These are phyloP conservation scores for Mitragyna speciosa DNA, from an alignment of 257 asterid species.

Conservation along the genomic window DNA sequence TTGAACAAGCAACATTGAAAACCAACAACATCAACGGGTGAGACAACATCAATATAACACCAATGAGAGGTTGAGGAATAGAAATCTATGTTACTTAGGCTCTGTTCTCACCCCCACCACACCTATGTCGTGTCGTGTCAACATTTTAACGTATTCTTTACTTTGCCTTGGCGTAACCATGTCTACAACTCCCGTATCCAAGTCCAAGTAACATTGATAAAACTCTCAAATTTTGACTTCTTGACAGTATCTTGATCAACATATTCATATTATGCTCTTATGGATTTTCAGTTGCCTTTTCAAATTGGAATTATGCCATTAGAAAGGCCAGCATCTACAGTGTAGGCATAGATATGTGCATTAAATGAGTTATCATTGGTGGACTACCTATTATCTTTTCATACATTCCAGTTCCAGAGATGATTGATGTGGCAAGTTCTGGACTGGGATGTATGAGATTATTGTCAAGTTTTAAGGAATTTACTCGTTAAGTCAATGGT, in stretches of 20 bases:
- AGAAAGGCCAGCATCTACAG: not conserved
- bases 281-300: not conserved
- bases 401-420: not conserved
- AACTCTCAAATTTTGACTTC: not conserved
- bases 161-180: too few relatives aligned
- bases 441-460: not conserved
- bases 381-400: not conserved
- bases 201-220: too few relatives aligned
- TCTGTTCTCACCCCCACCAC: too few relatives aligned
- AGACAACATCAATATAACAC: not conserved
- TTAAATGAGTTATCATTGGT: not conserved
- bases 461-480: not conserved
- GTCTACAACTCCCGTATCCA: too few relatives aligned
- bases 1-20: slow-evolving; percentile 20
- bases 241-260: not conserved
- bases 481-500: slow-evolving; percentile 5
- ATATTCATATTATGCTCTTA: not conserved
- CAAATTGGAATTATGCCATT: not conserved
- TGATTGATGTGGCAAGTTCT: not conserved
- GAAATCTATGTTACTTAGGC: too few relatives aligned
- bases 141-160: too few relatives aligned
- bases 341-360: not conserved
- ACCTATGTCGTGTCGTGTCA: too few relatives aligned
- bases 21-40: not conserved
- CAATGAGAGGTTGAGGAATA: not conserved